phyloP scores from a whole-genome alignment of 2,329 filamentous ascomycete species.

The Pyrenochaeta sp. region DNA sequence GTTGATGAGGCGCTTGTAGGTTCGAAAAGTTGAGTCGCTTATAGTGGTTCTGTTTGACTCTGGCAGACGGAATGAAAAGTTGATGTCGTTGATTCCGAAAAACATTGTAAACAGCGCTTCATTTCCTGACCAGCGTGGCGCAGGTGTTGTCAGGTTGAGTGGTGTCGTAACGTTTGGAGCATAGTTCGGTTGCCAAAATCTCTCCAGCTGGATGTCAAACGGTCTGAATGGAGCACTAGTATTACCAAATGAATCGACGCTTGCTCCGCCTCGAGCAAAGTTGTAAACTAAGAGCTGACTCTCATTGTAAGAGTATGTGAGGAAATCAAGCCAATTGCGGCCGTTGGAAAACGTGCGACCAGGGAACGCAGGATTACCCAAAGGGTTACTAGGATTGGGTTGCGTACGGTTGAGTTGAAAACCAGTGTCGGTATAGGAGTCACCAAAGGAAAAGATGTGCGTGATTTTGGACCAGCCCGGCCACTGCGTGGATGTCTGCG shows the following conservation, averaged over 20 bases:
- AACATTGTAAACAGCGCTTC: conserved; percentile 19
- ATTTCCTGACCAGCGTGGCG: conserved; percentile 8
- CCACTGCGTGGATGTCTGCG: not conserved
- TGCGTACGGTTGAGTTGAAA: conserved; percentile 6
- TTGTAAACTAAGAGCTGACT: conserved; percentile 8
- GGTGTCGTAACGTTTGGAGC: not conserved
- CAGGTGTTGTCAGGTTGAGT: not conserved
- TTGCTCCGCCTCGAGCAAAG: conserved; percentile 9
- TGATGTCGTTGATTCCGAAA: conserved; percentile 14
- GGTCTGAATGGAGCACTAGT: not conserved
- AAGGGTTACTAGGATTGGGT: conserved; percentile 4
- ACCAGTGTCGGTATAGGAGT: conserved; percentile 9
- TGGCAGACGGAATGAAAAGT: not conserved
- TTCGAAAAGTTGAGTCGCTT: not conserved
- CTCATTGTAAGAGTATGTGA: conserved; percentile 10
- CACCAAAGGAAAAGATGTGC: conserved; percentile 9
- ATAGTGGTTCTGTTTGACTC: not conserved
- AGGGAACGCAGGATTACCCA: conserved; percentile 11
- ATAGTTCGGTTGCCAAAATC: conserved; percentile 8
- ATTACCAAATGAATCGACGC: conserved; percentile 1
- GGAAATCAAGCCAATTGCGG: conserved; percentile 12
- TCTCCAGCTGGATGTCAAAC: conserved; percentile 5
- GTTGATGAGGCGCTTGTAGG: conserved; percentile 6
- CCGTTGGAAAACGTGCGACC: conserved; percentile 10
- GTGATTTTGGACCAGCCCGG: conserved; percentile 6